Evolutionary conservation across 805 yeast species (phyloP).

Genomic region (Pichia heedii): DNA sequence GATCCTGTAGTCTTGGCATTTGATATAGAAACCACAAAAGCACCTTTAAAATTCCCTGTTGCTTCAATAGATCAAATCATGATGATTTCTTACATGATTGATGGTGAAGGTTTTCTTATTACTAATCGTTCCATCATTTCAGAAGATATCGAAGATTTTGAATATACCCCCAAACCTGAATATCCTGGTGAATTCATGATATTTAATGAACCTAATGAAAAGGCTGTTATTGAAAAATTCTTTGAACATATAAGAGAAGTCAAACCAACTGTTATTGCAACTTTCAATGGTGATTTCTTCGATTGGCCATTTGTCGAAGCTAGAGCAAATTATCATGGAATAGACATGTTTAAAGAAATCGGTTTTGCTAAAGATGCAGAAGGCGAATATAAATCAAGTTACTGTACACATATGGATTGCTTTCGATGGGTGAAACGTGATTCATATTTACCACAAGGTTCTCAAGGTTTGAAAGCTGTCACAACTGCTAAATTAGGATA

Average conservation of each 20-base stretch:
- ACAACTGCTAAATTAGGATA: slow-evolving; percentile 93
- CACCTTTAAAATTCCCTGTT: slow-evolving; percentile 94
- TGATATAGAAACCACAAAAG: slow-evolving; percentile 96
- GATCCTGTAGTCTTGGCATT: slow-evolving; percentile 96
- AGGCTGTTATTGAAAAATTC: slow-evolving; percentile 61
- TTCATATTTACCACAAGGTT: slow-evolving; percentile 94
- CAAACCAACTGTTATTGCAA: slow-evolving; percentile 93
- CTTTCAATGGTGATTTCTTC: slow-evolving; percentile 96
- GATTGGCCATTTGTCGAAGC: slow-evolving; percentile 99
- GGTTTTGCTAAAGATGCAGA: slow-evolving; percentile 87
- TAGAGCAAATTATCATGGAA: slow-evolving; percentile 72
- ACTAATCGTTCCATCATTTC: slow-evolving; percentile 92
- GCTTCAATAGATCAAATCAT: slow-evolving; percentile 82
- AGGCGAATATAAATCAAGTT: slow-evolving; percentile 85
- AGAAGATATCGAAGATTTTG: slow-evolving; percentile 93
- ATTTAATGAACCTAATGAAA: slow-evolving; percentile 84
- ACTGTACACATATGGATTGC: slow-evolving; percentile 97
- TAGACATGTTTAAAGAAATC: slow-evolving; percentile 85
- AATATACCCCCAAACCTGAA: slow-evolving; percentile 95
- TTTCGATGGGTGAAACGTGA: slow-evolving; percentile 97
- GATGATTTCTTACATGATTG: slow-evolving; percentile 99
- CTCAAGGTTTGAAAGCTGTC: slow-evolving; percentile 96
- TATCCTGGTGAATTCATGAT: slow-evolving; percentile 84
- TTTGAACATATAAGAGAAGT: slow-evolving; percentile 86
- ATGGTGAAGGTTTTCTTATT: slow-evolving; percentile 90